These are phyloP conservation scores for Lipomyces mesembrius DNA, from an alignment of 805 yeast species.

Conservation along the genomic window DNA sequence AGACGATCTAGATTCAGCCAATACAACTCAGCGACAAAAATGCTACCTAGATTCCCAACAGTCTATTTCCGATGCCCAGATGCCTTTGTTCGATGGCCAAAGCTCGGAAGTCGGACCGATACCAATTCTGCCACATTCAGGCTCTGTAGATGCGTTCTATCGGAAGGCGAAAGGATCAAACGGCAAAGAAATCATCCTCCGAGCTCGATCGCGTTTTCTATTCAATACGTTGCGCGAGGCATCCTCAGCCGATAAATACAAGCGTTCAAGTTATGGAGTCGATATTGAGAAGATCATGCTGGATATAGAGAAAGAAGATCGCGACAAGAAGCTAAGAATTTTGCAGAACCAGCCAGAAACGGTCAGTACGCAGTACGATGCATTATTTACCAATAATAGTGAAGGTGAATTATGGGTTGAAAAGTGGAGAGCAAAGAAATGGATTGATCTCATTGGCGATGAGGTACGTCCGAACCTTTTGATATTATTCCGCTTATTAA, in stretches of 20 bases:
- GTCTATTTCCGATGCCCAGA: neutral
- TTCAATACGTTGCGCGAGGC: neutral
- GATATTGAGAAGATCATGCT: constrained; percentile 25
- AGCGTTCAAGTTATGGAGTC: constrained; percentile 20
- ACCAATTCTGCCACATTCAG: neutral
- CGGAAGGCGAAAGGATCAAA: constrained; percentile 17
- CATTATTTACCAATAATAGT: neutral
- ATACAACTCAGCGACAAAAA: neutral
- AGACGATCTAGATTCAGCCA: neutral
- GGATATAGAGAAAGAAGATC: constrained; percentile 23
- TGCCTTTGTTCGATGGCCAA: neutral
- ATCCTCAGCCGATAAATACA: neutral
- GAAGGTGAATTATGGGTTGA: constrained; percentile 53
- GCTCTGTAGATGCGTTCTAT: constrained; percentile 11
- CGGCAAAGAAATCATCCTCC: constrained; percentile 18
- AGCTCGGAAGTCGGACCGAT: neutral
- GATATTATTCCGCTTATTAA: neutral
- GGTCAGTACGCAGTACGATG: neutral
- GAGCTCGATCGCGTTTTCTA: constrained; percentile 15
- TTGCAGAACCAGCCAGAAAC: neutral
- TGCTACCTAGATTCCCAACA: neutral
- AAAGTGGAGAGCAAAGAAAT: constrained; percentile 68
- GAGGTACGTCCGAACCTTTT: constrained; percentile 46
- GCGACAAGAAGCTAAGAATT: constrained; percentile 5
- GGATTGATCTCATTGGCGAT: constrained; percentile 70